phyloP scores from a whole-genome alignment of 2,329 filamentous ascomycete genomes.

The Bipolaris victoriae region DNA sequence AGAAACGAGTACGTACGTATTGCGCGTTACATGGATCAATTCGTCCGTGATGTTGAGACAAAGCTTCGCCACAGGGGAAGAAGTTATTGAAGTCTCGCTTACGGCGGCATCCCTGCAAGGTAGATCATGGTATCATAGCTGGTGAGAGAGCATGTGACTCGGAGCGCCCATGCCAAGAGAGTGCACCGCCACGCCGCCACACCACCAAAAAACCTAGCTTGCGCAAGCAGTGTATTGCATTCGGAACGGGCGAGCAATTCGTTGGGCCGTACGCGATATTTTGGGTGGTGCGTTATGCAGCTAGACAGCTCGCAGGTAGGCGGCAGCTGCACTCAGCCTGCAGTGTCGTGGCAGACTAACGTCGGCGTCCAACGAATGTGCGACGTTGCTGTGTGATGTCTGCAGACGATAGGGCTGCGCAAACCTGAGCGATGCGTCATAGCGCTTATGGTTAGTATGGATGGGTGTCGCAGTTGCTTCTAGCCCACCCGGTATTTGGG shows the following conservation, averaged over 20 bases:
- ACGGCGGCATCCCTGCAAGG: conserved; percentile 14
- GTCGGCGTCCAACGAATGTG: conserved; percentile 39
- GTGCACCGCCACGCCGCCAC: conserved; percentile 42
- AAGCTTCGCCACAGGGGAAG: conserved; percentile 32
- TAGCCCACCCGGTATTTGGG: conserved; percentile 2
- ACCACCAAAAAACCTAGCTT: conserved; percentile 9
- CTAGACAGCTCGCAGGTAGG: conserved; percentile 37
- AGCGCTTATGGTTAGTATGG: conserved; percentile 15
- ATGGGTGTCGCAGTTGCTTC: conserved; percentile 7
- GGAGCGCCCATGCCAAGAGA: conserved; percentile 21
- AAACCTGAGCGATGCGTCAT: conserved; percentile 39
- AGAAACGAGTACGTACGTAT: conserved; percentile 4
- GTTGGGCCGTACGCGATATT: conserved; percentile 39
- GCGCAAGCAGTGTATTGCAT: conserved; percentile 18
- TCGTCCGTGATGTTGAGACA: conserved; percentile 28
- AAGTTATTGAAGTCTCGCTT: conserved; percentile 19
- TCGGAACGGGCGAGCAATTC: conserved; percentile 23
- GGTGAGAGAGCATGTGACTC: conserved; percentile 27
- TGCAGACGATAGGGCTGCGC: conserved; percentile 38
- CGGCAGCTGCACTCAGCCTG: conserved; percentile 35
- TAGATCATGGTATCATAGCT: conserved; percentile 27
- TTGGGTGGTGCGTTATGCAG: conserved; percentile 40
- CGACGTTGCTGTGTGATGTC: conserved; percentile 27
- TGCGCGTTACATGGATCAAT: conserved; percentile 18
- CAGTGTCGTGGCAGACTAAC: conserved; percentile 42